A percentile compares a stretch with the other conserved stretches of the same genome.
Conservation (phyloP, 2,329 filamentous ascomycete species). For the Daldinia sp. region DNA sequence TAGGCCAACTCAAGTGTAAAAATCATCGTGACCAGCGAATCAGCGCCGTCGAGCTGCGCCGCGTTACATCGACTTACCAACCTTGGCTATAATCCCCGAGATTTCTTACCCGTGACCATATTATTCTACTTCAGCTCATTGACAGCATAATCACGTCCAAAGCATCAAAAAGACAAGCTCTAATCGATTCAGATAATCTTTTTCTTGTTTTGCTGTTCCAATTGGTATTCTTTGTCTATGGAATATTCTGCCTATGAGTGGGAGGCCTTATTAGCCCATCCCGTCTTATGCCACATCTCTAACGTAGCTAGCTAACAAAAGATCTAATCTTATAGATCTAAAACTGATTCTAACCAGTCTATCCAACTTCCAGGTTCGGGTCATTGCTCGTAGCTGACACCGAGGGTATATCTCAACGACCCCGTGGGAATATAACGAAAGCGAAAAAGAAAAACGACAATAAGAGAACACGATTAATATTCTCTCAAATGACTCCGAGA, state of each 20-base stretch:
- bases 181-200: background rate
- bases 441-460: background rate
- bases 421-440: slow-evolving; percentile 30
- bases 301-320: slow-evolving; percentile 12
- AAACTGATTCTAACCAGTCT: slow-evolving; percentile 26
- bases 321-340: slow-evolving; percentile 19
- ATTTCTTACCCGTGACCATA: slow-evolving; percentile 5
- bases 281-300: slow-evolving; percentile 19
- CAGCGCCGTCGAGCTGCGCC: background rate
- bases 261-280: slow-evolving; percentile 19
- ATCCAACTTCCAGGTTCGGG: slow-evolving; percentile 26
- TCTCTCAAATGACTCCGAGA: slow-evolving; percentile 8
- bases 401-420: slow-evolving; percentile 38
- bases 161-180: background rate
- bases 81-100: slow-evolving; percentile 7
- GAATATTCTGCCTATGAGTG: slow-evolving; percentile 9
- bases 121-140: background rate
- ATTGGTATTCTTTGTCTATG: slow-evolving; percentile 26
- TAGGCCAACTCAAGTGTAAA: background rate
- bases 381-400: slow-evolving; percentile 3
- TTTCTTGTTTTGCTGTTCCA: slow-evolving; percentile 8
- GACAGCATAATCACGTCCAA: background rate
- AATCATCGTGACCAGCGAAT: background rate
- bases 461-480: background rate
- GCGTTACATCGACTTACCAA: slow-evolving; percentile 28